Percentiles rank a stretch among this genome's conserved stretches.
phyloP scores from a whole-genome alignment of 2,329 filamentous ascomycete species.

The Penicillium hesseltinei region DNA sequence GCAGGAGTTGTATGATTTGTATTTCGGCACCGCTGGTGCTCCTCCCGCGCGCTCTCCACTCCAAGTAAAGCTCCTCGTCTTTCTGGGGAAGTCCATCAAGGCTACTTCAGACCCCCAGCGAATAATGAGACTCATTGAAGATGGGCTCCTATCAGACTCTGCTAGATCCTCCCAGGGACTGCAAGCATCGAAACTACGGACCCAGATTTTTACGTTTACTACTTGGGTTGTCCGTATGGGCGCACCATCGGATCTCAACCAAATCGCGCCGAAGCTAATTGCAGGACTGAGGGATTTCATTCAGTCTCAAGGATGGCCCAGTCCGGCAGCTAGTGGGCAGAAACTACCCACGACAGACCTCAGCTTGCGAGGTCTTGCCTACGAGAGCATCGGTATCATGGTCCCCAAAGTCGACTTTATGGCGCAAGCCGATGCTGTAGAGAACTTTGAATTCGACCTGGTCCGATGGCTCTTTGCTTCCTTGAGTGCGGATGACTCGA shows the following conservation, averaged over 20 bases:
- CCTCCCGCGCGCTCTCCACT: slow-evolving; percentile 63
- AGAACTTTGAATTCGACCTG: slow-evolving; percentile 50
- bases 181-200: slow-evolving; percentile 75
- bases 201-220: slow-evolving; percentile 79
- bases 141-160: slow-evolving; percentile 55
- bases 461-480: slow-evolving; percentile 81
- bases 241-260: slow-evolving; percentile 57
- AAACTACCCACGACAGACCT: slow-evolving; percentile 60
- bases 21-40: slow-evolving; percentile 59
- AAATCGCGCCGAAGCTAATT: slow-evolving; percentile 68
- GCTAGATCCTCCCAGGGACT: slow-evolving; percentile 56
- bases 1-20: slow-evolving; percentile 66
- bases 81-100: slow-evolving; percentile 72
- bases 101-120: slow-evolving; percentile 68
- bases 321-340: slow-evolving; percentile 52
- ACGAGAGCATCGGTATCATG: slow-evolving; percentile 85
- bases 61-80: slow-evolving; percentile 70
- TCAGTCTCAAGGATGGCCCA: slow-evolving; percentile 78
- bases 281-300: slow-evolving; percentile 70
- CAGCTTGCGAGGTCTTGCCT: slow-evolving; percentile 73
- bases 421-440: slow-evolving; percentile 28
- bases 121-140: slow-evolving; percentile 67
- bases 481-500: slow-evolving; percentile 72
- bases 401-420: slow-evolving; percentile 51
- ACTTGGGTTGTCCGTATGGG: slow-evolving; percentile 82